Evolutionary conservation across 495 filamentous ascomycete genomes (phyloP).

Genomic region (Trichoderma gamsii): DNA sequence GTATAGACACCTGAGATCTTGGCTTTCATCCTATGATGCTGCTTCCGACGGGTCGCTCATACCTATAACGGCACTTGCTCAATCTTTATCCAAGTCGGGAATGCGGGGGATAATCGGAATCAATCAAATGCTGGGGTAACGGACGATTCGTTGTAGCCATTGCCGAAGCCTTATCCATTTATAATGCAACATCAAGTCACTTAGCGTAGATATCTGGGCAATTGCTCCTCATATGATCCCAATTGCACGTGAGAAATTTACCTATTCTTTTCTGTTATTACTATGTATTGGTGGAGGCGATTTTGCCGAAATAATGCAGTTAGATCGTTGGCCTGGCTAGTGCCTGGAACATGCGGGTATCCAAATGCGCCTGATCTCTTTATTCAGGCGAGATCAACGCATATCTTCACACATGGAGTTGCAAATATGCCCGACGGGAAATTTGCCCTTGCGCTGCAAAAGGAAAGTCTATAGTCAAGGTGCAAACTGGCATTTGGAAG

Average conservation of each 20-base stretch:
- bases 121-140: neutral
- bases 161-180: neutral
- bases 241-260: neutral
- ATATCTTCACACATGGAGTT: too few species aligned
- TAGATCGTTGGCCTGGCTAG: neutral
- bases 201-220: neutral
- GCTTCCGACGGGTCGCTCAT: neutral
- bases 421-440: slow-evolving; percentile 3
- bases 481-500: neutral
- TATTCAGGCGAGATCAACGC: too few species aligned
- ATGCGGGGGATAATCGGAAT: neutral
- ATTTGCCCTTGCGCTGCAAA: neutral
- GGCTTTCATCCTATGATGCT: neutral
- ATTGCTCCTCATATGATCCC: neutral
- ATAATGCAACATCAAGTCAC: neutral
- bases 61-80: neutral
- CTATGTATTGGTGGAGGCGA: neutral
- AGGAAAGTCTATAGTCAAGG: neutral
- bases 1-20: neutral
- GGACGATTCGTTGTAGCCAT: neutral
- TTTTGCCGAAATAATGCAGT: neutral
- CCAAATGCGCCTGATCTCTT: neutral
- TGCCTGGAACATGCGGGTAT: neutral
- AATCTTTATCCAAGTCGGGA: neutral
- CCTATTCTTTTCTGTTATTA: neutral